Percentiles rank a stretch among this genome's conserved stretches.
Evolutionary conservation across 139 green algal genomes (phyloP).

Genomic region (Volvox reticuliferus): DNA sequence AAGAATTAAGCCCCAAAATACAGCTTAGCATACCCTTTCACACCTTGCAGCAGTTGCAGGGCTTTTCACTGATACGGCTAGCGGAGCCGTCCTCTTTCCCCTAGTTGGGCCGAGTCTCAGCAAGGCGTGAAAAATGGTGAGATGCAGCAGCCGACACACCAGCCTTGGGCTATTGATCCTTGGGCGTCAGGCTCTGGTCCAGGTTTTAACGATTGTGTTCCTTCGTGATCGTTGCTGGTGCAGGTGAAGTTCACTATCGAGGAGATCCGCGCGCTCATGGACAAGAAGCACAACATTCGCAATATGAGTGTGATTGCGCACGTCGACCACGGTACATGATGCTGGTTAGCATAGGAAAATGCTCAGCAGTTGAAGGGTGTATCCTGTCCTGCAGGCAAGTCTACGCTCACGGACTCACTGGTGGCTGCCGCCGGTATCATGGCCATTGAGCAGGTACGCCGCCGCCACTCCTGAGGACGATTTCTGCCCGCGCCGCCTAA

Average conservation of each 20-base stretch:
- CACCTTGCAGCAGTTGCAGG: slow-evolving; percentile 1
- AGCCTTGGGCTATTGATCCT: not conserved
- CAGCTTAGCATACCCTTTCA: not conserved
- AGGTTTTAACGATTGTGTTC: not conserved
- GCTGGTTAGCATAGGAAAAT: not conserved
- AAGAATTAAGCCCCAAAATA: not conserved
- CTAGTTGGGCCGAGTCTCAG: slow-evolving; percentile 36
- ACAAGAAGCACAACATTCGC: slow-evolving; percentile 95
- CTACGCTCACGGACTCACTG: slow-evolving; percentile 97
- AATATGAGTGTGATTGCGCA: slow-evolving; percentile 95
- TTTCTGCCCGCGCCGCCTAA: not conserved
- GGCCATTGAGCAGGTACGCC: slow-evolving; percentile 87
- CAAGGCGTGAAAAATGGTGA: slow-evolving; percentile 47
- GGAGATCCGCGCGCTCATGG: slow-evolving; percentile 83
- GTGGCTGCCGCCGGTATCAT: slow-evolving; percentile 99
- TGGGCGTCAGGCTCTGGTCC: not conserved
- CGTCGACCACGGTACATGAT: slow-evolving; percentile 86
- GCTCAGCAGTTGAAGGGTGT: not conserved
- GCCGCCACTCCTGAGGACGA: not conserved
- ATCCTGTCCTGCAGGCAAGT: slow-evolving; percentile 83
- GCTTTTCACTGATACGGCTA: not conserved
- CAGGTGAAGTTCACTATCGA: slow-evolving; percentile 53
- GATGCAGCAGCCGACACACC: slow-evolving; percentile 29
- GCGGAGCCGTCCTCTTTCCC: slow-evolving; percentile 4
- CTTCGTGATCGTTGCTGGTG: not conserved